Base-by-base conservation (phyloP, 1,284 basidiomycete genomes). In the Rhodotorula sp. region DNA sequence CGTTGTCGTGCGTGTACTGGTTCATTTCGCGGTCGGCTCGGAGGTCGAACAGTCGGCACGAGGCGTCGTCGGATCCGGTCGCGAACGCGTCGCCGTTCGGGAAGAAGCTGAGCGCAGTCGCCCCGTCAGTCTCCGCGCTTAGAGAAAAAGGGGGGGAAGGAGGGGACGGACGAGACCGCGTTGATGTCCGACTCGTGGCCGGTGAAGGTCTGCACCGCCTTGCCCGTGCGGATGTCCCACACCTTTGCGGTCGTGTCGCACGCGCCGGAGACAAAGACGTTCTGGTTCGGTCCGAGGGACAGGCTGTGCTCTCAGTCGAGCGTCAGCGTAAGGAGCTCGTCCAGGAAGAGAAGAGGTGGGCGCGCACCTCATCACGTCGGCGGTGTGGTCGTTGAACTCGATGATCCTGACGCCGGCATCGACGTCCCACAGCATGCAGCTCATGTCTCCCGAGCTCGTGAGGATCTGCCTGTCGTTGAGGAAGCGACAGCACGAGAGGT, bases 151-250 rank as follows among this genome's bases (percentile, higher is more conserved):
- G 34, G 61, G 71, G 9, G 44, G 37, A 30, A 44, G 26, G 65
- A n/a, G 65, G 48, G 55, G 75, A 70, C 76, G 67, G 56, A 67
- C 72, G 56, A 87, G 54, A 99, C 95, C 67, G 95, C 93, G 81
- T 99, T 99, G 83, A 99, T 98, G 80, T 99, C 96, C 65, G 92
- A 94, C 82, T 98, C 95, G 80, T 99, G 96, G 52, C 95, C 96
- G 65, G 92, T 93, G 80, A 99, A 99, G 6, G 95, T 97, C 83
- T 99, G 96, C 16, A 94, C 95, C 24, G 94, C 93, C 78, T 94
- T 92, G 73, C 94, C 94, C 75, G 89, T 93, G 74, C 95, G 88
- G 78, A 97, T 96, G 82, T 99, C 96, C 95, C 96, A 99, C 62
- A 99, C 86, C 81, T 98, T 98, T 46, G 95, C 94, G 22, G 92